phyloP scores from a whole-genome alignment of 305 asterid genomes.

The Withania somnifera region DNA sequence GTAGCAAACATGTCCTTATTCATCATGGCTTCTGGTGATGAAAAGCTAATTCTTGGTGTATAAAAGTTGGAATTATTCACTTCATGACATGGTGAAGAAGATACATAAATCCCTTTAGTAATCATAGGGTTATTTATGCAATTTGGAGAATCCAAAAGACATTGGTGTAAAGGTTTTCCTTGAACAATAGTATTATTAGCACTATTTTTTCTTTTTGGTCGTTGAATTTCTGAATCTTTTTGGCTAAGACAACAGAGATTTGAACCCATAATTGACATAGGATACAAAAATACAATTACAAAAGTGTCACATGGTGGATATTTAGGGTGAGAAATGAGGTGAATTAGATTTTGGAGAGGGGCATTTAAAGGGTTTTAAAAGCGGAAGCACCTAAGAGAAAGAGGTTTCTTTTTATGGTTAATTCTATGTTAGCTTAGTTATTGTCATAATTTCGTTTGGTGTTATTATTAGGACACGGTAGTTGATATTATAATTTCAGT shows the following conservation, averaged over 20 bases:
- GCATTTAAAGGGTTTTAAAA: neutral
- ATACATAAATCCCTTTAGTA: neutral
- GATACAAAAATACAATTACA: too few species aligned
- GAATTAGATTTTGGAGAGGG: neutral
- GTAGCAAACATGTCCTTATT: conserved; percentile 6
- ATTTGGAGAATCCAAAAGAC: neutral
- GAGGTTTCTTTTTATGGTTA: neutral
- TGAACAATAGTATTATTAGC: neutral
- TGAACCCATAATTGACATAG: neutral
- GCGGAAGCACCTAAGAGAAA: neutral
- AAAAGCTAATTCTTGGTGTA: neutral
- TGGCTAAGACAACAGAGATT: neutral
- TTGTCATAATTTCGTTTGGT: neutral
- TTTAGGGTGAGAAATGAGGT: neutral
- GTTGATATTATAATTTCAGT: too few species aligned
- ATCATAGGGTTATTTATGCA: neutral
- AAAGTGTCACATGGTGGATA: neutral
- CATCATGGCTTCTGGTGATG: conserved; percentile 8
- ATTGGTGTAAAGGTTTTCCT: neutral
- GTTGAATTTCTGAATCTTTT: neutral
- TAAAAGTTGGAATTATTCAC: neutral
- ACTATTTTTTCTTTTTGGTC: neutral
- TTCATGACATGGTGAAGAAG: neutral
- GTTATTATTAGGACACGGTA: neutral
- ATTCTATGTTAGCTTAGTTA: neutral